Conservation (phyloP, 164 flowering plant species). For the Euptelea pleiosperma region DNA sequence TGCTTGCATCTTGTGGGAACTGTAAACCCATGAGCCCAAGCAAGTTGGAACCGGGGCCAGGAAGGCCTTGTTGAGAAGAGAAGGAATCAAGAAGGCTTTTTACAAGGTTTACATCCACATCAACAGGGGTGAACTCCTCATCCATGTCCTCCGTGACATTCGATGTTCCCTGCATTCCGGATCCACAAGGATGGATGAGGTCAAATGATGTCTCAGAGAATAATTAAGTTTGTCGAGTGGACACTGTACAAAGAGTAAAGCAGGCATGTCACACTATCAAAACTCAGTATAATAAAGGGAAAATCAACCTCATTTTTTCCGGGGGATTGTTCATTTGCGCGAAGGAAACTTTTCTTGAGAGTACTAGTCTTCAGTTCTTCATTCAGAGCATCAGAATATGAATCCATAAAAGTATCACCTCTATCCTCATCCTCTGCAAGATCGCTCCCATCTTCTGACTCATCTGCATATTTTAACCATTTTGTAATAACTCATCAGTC, state of each 20-base stretch:
- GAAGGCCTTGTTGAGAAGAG: constrained; percentile 89
- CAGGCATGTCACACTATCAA: too few relatives aligned
- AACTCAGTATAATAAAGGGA: background rate
- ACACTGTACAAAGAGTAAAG: too few relatives aligned
- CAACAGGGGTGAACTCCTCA: constrained; percentile 74
- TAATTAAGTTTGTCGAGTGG: too few relatives aligned
- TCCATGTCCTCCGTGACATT: constrained; percentile 38
- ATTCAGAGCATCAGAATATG: constrained; percentile 68
- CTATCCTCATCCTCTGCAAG: constrained; percentile 34
- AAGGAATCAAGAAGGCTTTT: constrained; percentile 86
- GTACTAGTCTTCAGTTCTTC: constrained; percentile 62
- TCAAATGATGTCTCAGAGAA: too few relatives aligned
- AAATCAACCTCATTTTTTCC: constrained; percentile 37
- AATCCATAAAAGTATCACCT: constrained; percentile 54
- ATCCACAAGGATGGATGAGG: background rate
- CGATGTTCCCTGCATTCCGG: constrained; percentile 54
- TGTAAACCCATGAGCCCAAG: constrained; percentile 86
- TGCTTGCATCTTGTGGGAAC: constrained; percentile 61
- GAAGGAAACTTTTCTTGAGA: constrained; percentile 65
- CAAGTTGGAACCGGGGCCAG: constrained; percentile 93
- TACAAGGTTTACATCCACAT: constrained; percentile 90
- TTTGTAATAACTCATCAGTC: background rate
- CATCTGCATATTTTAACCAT: constrained; percentile 43
- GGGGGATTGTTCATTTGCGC: constrained; percentile 47
- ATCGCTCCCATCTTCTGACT: constrained; percentile 58